phyloP scores from a whole-genome alignment of 768 basidiomycete genomes.

The Gloeophyllum trabeum region DNA sequence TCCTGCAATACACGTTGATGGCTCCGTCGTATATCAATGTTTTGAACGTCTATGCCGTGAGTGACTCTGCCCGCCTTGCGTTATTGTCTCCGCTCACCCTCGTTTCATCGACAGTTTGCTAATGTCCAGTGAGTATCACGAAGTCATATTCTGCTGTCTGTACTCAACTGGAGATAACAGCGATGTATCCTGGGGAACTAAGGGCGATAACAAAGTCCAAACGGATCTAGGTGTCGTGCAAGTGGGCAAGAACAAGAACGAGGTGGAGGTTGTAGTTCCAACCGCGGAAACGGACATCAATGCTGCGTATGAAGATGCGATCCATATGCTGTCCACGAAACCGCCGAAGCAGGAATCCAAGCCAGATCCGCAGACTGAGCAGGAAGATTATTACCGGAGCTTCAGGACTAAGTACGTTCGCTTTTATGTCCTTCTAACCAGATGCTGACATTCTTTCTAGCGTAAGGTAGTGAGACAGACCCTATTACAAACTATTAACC shows the following conservation, averaged over 20 bases:
- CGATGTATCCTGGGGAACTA: constrained; percentile 94
- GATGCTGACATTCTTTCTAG: constrained; percentile 7
- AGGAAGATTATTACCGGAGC: constrained; percentile 81
- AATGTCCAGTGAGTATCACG: constrained; percentile 50
- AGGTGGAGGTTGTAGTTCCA: constrained; percentile 81
- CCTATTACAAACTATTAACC: neutral
- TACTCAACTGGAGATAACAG: constrained; percentile 14
- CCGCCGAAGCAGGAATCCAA: constrained; percentile 61
- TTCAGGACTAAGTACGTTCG: constrained; percentile 75
- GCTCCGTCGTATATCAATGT: constrained; percentile 92
- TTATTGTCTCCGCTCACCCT: neutral
- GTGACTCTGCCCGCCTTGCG: constrained; percentile 10
- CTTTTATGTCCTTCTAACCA: neutral
- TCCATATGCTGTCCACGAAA: constrained; percentile 70
- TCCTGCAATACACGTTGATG: constrained; percentile 86
- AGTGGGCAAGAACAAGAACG: constrained; percentile 54
- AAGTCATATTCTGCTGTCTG: neutral
- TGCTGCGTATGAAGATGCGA: constrained; percentile 84
- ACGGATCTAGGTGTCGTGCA: constrained; percentile 82
- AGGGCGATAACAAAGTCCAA: constrained; percentile 80
- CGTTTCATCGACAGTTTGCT: constrained; percentile 43
- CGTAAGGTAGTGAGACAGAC: neutral
- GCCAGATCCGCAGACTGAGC: constrained; percentile 46
- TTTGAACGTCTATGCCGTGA: constrained; percentile 79
- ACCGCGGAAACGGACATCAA: constrained; percentile 85